A percentile compares a stretch with the other conserved stretches of the same genome.
phyloP scores from a whole-genome alignment of 1,139 yeast species.

The Arxiozyma bovina region DNA sequence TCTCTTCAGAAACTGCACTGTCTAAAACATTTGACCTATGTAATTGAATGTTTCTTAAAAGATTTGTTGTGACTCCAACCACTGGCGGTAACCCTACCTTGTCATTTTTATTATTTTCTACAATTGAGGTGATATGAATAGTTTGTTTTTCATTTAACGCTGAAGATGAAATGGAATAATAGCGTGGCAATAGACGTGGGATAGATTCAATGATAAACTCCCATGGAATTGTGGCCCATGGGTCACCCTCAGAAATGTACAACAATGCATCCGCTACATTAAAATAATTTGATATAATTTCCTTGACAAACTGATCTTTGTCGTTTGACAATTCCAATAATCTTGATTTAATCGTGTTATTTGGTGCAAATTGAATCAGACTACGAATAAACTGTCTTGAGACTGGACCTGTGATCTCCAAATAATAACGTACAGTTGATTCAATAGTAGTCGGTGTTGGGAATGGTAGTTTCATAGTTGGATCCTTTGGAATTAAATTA shows the following conservation, averaged over 20 bases:
- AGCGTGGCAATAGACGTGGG: constrained; percentile 84
- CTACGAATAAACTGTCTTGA: constrained; percentile 79
- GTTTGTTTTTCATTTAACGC: constrained; percentile 66
- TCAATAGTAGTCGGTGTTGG: constrained; percentile 88
- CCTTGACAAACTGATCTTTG: constrained; percentile 56
- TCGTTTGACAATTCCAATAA: constrained; percentile 53
- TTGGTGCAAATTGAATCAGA: constrained; percentile 76
- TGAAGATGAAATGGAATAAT: constrained; percentile 92
- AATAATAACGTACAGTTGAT: constrained; percentile 73
- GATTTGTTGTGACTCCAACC: constrained; percentile 82
- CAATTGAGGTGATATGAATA: constrained; percentile 87
- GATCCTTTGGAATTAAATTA: constrained; percentile 60
- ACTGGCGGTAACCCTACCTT: constrained; percentile 19
- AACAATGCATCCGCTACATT: constrained; percentile 73
- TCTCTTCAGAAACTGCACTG: background rate
- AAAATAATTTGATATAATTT: constrained; percentile 50
- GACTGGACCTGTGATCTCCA: constrained; percentile 87
- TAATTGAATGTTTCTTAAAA: constrained; percentile 64
- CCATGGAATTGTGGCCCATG: constrained; percentile 73
- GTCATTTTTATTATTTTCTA: constrained; percentile 50
- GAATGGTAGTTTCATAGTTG: constrained; percentile 68
- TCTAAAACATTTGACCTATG: constrained; percentile 9
- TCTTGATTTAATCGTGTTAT: constrained; percentile 41
- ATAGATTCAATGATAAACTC: constrained; percentile 74
- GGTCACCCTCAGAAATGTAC: constrained; percentile 38